phyloP scores from a whole-genome alignment of 2,329 filamentous ascomycete species.

The Cladobotryum protrusum region DNA sequence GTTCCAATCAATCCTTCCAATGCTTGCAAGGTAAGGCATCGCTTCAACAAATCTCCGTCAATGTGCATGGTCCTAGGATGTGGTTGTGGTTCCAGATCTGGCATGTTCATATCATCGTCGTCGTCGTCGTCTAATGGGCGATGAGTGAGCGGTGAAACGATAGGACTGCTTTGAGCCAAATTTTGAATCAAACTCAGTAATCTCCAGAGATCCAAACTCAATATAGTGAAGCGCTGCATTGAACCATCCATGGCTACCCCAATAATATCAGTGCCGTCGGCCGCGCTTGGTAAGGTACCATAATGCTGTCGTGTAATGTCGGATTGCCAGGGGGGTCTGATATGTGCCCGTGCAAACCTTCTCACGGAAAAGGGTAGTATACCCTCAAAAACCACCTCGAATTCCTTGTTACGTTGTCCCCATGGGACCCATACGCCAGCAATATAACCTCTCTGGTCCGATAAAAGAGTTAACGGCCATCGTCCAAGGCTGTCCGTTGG shows the following conservation, averaged over 20 bases:
- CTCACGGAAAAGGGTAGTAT: conserved; percentile 51
- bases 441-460: conserved; percentile 41
- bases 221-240: conserved; percentile 60
- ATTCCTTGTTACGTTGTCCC: conserved; percentile 33
- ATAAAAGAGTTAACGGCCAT: conserved; percentile 41
- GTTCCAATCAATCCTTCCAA: conserved; percentile 38
- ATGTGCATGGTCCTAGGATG: conserved; percentile 53
- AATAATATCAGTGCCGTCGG: conserved; percentile 47
- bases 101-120: conserved; percentile 12
- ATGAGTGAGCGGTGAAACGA: conserved; percentile 36
- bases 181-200: conserved; percentile 70
- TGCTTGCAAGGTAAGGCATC: conserved; percentile 42
- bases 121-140: conserved; percentile 6
- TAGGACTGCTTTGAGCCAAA: conserved; percentile 45
- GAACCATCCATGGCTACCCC: conserved; percentile 66
- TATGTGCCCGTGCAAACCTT: conserved; percentile 47
- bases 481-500: conserved; percentile 18
- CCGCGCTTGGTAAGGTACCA: conserved; percentile 36
- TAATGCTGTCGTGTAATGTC: conserved; percentile 31
- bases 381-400: conserved; percentile 49
- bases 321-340: conserved; percentile 46
- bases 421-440: conserved; percentile 47
- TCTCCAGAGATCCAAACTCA: conserved; percentile 57
- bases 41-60: conserved; percentile 58
- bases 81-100: conserved; percentile 30